Evolutionary conservation across 75 land plant genomes (phyloP).

Genomic region (Azolla pinnata): DNA sequence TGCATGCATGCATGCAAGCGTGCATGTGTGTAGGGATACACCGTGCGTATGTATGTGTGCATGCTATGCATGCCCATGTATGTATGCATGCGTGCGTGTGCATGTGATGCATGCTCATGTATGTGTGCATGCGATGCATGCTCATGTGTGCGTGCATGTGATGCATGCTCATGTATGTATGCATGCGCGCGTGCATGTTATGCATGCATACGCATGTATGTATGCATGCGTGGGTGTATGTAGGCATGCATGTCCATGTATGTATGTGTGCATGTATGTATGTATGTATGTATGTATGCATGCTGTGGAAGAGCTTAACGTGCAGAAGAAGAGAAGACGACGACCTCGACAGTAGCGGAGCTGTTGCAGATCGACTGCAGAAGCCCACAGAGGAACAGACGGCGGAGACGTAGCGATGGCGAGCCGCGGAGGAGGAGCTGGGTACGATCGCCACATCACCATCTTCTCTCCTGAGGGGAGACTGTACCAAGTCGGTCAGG

Average conservation of each 20-base stretch:
- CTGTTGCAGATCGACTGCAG: background rate
- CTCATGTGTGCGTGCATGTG: background rate
- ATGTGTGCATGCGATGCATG: background rate
- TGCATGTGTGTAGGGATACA: background rate
- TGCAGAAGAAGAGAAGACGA: background rate
- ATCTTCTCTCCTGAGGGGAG: conserved; percentile 83
- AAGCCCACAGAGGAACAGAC: background rate
- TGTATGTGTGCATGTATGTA: background rate
- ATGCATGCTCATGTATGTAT: background rate
- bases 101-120: background rate
- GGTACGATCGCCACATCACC: conserved; percentile 80
- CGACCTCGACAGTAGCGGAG: background rate
- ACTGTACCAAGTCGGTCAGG: conserved; percentile 71
- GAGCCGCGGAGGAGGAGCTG: conserved; percentile 75
- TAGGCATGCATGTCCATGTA: background rate
- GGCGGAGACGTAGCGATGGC: conserved; percentile 16
- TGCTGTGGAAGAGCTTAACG: background rate
- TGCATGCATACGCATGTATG: background rate
- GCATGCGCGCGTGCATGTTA: background rate
- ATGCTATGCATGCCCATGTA: background rate
- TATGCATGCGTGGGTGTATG: background rate
- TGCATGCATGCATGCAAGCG: background rate
- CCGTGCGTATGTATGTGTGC: background rate
- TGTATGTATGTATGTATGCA: background rate
- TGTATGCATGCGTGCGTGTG: background rate